Evolutionary conservation across 2,329 filamentous ascomycete genomes (phyloP).

Genomic region (Colletotrichum endophyticum): DNA sequence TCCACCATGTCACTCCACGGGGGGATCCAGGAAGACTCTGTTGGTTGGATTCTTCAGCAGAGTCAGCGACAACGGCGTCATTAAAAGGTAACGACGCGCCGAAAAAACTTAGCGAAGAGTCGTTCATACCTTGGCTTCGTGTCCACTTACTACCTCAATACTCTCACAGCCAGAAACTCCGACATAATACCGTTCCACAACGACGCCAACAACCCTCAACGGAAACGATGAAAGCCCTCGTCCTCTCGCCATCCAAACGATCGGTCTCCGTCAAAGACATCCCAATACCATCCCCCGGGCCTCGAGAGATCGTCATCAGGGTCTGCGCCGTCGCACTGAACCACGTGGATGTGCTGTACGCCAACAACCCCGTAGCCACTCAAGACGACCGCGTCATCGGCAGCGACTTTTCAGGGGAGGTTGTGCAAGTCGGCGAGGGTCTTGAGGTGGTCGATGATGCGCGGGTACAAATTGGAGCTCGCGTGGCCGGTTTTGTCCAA

Average conservation of each 20-base stretch:
- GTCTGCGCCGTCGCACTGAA: conserved; percentile 31
- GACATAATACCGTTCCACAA: background rate
- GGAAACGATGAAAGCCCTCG: background rate
- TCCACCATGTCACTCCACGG: background rate
- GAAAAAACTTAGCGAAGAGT: background rate
- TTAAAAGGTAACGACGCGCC: background rate
- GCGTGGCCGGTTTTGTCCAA: conserved; percentile 46
- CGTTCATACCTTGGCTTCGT: background rate
- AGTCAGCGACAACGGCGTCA: background rate
- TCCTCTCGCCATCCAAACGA: background rate
- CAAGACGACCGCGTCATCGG: conserved; percentile 36
- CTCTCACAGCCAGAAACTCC: fast-evolving
- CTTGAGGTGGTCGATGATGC: conserved; percentile 14
- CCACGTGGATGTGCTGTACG: conserved; percentile 36
- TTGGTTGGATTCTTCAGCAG: background rate
- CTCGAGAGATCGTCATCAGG: conserved; percentile 25
- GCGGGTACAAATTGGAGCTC: conserved; percentile 28
- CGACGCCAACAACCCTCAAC: fast-evolving
- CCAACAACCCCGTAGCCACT: conserved; percentile 34
- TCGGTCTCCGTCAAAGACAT: background rate
- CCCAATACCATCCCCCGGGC: background rate
- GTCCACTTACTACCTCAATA: background rate
- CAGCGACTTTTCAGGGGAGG: conserved; percentile 43
- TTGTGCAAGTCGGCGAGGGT: conserved; percentile 26
- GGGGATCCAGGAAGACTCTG: background rate